Conservation (phyloP, 176 grass and related monocot species). For the Triticum aestivum region DNA sequence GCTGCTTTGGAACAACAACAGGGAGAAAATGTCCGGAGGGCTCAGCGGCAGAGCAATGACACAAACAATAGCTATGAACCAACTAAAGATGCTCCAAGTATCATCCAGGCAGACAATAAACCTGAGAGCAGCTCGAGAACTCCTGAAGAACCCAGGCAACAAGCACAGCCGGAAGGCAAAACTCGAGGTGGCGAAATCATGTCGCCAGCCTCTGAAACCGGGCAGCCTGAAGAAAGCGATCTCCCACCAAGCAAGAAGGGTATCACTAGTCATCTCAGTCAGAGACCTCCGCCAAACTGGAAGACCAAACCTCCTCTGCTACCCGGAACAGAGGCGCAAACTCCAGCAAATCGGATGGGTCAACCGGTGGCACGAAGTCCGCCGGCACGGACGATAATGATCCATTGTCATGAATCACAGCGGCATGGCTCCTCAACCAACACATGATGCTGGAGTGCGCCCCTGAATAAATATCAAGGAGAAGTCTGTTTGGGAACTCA, state of each 20-base stretch:
- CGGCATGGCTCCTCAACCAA: background rate
- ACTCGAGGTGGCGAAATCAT: background rate
- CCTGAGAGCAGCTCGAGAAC: background rate
- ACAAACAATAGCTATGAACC: background rate
- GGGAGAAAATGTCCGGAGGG: background rate
- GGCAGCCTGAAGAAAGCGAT: background rate
- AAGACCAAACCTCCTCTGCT: background rate
- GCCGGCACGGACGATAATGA: background rate
- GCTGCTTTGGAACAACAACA: no score
- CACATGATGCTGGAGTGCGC: background rate
- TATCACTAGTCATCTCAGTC: constrained; percentile 16
- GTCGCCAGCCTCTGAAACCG: background rate
- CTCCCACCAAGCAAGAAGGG: background rate
- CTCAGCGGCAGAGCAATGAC: background rate
- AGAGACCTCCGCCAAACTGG: background rate
- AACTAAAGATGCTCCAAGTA: constrained; percentile 1
- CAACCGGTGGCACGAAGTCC: background rate
- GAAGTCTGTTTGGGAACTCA: background rate
- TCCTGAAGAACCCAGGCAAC: constrained; percentile 11
- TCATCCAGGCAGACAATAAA: background rate
- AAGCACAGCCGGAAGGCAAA: constrained; percentile 6
- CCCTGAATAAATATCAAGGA: constrained; percentile 10
- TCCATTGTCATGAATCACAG: background rate
- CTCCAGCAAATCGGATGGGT: background rate
- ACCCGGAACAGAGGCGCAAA: background rate